Evolutionary conservation across 441 rosid genomes (phyloP).

Genomic region (Jatropha podagrica): DNA sequence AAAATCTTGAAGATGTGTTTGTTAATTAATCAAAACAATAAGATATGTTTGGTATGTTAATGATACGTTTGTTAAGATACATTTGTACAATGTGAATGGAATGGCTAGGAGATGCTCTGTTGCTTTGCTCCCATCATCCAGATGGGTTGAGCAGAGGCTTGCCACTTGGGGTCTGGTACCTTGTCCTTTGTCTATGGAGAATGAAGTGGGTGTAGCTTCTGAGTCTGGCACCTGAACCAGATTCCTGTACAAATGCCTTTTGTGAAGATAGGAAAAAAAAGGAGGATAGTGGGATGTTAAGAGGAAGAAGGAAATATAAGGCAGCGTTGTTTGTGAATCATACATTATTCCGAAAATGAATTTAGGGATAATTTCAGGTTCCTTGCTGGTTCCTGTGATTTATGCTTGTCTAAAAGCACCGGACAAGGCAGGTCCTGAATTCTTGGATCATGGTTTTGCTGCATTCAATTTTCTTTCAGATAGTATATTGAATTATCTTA

Average conservation of each 20-base stretch:
- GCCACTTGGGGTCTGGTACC: not conserved
- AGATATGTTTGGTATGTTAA: too few relatives aligned
- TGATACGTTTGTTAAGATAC: too few relatives aligned
- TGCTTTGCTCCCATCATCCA: not conserved
- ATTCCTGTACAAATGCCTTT: not conserved
- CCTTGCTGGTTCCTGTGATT: not conserved
- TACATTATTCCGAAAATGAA: not conserved
- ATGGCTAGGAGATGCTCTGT: not conserved
- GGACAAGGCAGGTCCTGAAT: not conserved
- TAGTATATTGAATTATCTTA: not conserved
- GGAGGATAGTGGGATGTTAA: too few relatives aligned
- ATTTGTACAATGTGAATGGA: not conserved
- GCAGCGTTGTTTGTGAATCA: too few relatives aligned
- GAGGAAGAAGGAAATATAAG: not conserved
- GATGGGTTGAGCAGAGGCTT: not conserved
- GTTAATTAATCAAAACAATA: not conserved
- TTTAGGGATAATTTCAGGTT: not conserved
- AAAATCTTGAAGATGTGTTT: not conserved
- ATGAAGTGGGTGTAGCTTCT: not conserved
- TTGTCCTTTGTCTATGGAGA: not conserved
- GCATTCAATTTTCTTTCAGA: too few relatives aligned
- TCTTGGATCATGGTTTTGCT: not conserved
- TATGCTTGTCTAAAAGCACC: not conserved
- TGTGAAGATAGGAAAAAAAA: not conserved
- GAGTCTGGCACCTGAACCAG: not conserved